Evolutionary conservation across 345 rosid species (phyloP), one percentile per base, ranked within the genome.

Genomic region (Hibiscus mutabilis): DNA sequence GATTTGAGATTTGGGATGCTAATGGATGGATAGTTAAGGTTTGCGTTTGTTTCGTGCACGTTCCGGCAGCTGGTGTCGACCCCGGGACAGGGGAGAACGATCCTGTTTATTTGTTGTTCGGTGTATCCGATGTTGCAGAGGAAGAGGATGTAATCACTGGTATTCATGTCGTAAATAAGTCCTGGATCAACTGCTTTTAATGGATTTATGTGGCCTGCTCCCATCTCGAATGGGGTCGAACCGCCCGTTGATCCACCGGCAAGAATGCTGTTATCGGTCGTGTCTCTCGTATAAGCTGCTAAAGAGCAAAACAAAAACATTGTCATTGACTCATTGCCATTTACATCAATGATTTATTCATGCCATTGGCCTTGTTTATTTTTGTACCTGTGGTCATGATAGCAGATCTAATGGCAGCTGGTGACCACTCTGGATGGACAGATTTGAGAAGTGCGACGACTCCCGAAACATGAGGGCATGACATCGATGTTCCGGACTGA

Each of bases 381-480:
- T 47, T 16, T 49, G 19, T 76, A 83, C 93, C 91, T 19, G 92
- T 87, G 55, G 97, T 91, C 84, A 91, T 87, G 47, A 87, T 74
- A 52, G 97, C 93, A 4, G 92, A 89, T 80, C 84, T 81, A 72
- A 89, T 83, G 75, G 88, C 88, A 0, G 91, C 83, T 1, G 95
- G 93, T 44, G 93, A 89, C 95, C 95, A 87, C 24, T 75, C 52
- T 25, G 88, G 90, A 70, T 89, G 88, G 18, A 75, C 83, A 4
- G 97, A 86, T 78, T 81, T 84, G 76, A 91, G 65, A 16, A 89
- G 88, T 1, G 93, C 93, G 8, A 76, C 87, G 0, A 83, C 78
- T 42, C 91, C 93, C 8, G 93, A 74, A 2, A 89, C 92, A 42
- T 89, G 93, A 66, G 97, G 95, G 73, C 93, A 83, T 1, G 97